Conservation (phyloP, 2,329 filamentous ascomycete species). For the Beauveria scarabaeidicola region DNA sequence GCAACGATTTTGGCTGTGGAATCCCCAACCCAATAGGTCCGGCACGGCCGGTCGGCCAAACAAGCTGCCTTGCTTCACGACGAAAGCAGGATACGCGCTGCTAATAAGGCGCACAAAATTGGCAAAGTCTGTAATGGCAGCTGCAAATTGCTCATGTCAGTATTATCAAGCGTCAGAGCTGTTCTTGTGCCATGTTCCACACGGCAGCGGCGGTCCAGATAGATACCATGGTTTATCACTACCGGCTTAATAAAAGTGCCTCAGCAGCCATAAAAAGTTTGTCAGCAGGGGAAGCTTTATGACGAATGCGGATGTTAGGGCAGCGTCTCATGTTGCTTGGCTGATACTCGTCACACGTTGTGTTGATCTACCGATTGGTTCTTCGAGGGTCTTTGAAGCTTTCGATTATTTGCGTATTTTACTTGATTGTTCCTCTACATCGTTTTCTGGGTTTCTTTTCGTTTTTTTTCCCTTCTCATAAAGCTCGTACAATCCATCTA, state of each 20-base stretch:
- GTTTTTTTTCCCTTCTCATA: no score
- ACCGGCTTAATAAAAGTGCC: not conserved
- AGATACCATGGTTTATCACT: not conserved
- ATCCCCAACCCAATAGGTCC: constrained; percentile 8
- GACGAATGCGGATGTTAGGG: not conserved
- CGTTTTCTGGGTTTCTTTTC: not conserved
- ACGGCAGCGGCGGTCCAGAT: no score
- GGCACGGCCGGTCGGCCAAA: not conserved
- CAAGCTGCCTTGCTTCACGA: constrained; percentile 3
- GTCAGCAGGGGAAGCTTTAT: constrained; percentile 2
- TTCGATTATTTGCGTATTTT: not conserved
- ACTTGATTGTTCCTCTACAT: not conserved
- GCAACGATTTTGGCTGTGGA: not conserved
- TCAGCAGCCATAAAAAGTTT: not conserved
- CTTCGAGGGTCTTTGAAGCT: not conserved
- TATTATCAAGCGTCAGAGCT: not conserved
- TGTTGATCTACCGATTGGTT: not conserved
- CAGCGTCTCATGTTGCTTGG: not conserved
- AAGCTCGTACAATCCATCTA: no score
- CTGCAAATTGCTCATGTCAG: not conserved
- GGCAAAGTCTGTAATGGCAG: not conserved
- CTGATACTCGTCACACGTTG: not conserved
- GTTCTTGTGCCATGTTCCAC: not conserved
- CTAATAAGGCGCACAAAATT: not conserved
- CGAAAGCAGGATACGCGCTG: not conserved